Percentiles rank a stretch among this genome's conserved stretches.
Conservation (phyloP, 495 filamentous ascomycete genomes). For the Emericellopsis terricola region DNA sequence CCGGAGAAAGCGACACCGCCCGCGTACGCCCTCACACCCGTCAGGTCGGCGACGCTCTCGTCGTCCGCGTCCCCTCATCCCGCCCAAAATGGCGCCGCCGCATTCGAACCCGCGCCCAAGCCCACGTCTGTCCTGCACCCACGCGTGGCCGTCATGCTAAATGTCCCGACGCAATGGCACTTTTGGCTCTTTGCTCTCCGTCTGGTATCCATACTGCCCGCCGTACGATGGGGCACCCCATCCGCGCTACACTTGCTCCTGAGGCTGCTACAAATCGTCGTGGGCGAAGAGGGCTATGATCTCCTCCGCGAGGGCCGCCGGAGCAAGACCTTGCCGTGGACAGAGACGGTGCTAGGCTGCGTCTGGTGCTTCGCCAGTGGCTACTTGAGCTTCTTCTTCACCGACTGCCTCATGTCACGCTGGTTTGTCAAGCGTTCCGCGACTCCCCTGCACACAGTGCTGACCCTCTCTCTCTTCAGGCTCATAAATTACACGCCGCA, state of each 20-base stretch:
- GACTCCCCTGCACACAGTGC: neutral
- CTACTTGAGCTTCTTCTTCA: constrained; percentile 79
- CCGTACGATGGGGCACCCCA: constrained; percentile 24
- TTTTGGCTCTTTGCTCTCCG: constrained; percentile 25
- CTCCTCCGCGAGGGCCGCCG: constrained; percentile 4
- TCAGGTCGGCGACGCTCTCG: neutral
- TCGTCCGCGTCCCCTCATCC: too few relatives aligned
- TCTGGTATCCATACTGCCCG: constrained; percentile 22
- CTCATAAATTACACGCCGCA: constrained; percentile 76
- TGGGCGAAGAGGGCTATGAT: neutral
- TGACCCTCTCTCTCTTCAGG: constrained; percentile 19
- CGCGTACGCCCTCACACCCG: neutral
- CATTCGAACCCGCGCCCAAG: too few relatives aligned
- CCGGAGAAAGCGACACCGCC: neutral
- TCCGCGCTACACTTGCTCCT: constrained; percentile 25
- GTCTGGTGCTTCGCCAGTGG: constrained; percentile 75
- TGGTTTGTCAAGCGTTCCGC: constrained; percentile 34
- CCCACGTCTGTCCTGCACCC: constrained; percentile 41
- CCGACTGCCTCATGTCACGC: constrained; percentile 81
- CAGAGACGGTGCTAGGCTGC: constrained; percentile 62
- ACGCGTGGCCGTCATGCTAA: constrained; percentile 29
- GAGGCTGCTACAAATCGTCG: constrained; percentile 9
- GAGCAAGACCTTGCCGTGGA: constrained; percentile 30
- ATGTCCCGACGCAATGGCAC: constrained; percentile 27
- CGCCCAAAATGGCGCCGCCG: too few relatives aligned